Conservation (phyloP, 1,139 yeast genomes). For the Suhomyces bolitotheri region DNA sequence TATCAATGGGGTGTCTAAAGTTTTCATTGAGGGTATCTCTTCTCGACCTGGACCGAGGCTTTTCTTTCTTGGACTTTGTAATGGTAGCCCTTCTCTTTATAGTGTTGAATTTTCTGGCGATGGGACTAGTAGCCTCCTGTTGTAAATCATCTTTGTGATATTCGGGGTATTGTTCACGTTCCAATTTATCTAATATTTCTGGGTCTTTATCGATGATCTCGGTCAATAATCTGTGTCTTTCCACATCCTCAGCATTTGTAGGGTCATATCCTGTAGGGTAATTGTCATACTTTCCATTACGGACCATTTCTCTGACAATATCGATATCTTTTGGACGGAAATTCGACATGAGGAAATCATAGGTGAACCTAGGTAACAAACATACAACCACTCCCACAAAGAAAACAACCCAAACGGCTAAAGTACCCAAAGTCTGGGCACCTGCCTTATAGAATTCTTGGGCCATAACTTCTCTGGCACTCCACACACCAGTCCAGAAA, state of each 20-base stretch:
- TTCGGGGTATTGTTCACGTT: conserved; percentile 21
- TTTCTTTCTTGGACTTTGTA: conserved; percentile 21
- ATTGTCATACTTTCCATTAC: conserved; percentile 46
- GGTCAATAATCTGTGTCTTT: conserved; percentile 41
- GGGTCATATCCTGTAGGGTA: conserved; percentile 62
- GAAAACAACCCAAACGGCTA: conserved; percentile 52
- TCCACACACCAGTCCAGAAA: conserved; percentile 67
- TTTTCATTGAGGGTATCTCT: conserved; percentile 34
- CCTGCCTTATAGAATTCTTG: conserved; percentile 59
- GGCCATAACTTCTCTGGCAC: conserved; percentile 38
- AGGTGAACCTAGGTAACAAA: conserved; percentile 53
- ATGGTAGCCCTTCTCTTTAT: conserved; percentile 32
- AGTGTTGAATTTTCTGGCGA: conserved; percentile 36
- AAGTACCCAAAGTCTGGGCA: conserved; percentile 52
- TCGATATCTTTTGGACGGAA: conserved; percentile 56
- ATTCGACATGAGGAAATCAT: conserved; percentile 47
- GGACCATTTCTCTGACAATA: conserved; percentile 52
- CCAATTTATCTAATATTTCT: conserved; percentile 36
- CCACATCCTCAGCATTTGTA: conserved; percentile 50
- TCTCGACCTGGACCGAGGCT: conserved; percentile 27
- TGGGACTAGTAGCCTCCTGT: conserved; percentile 21
- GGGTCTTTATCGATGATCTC: conserved; percentile 39
- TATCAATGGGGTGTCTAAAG: conserved; percentile 37
- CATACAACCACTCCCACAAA: conserved; percentile 50
- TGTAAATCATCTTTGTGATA: conserved; percentile 16